Evolutionary conservation across 768 basidiomycete species (phyloP).

Genomic region (Exsudoporus frostii): DNA sequence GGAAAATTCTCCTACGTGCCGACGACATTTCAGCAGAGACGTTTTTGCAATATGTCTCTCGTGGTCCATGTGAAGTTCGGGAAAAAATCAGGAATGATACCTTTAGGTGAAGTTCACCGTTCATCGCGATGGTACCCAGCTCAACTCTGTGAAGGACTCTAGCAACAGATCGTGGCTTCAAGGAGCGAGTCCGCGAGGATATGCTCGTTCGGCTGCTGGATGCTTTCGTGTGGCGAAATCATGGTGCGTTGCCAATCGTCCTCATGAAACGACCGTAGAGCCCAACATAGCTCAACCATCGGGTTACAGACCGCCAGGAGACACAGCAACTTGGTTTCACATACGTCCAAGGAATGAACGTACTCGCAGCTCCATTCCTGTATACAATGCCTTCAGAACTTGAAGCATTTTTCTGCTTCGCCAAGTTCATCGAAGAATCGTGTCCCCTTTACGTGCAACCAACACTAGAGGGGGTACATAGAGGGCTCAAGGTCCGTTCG

Average conservation of each 20-base stretch:
- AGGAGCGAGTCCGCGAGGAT: constrained; percentile 93
- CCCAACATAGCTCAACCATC: background rate
- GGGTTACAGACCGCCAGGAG: constrained; percentile 64
- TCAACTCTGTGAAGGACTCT: constrained; percentile 54
- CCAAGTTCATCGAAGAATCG: constrained; percentile 90
- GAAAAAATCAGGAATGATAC: constrained; percentile 97
- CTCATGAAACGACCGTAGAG: background rate
- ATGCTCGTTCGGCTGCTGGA: constrained; percentile 96
- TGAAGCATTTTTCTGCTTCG: constrained; percentile 98
- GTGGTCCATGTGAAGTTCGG: constrained; percentile 82
- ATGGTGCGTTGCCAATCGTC: constrained; percentile 47
- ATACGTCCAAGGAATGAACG: constrained; percentile 99
- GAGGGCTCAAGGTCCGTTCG: constrained; percentile 77
- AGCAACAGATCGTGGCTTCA: constrained; percentile 96
- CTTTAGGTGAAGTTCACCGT: constrained; percentile 61
- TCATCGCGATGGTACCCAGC: background rate
- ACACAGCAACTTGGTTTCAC: constrained; percentile 82
- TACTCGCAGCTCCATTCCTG: constrained; percentile 94
- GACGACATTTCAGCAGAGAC: constrained; percentile 73
- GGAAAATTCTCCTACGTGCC: constrained; percentile 90
- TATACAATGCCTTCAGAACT: constrained; percentile 97
- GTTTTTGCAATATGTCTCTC: constrained; percentile 74
- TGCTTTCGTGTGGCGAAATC: constrained; percentile 95
- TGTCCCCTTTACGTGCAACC: constrained; percentile 98
- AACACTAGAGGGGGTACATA: constrained; percentile 92